A percentile compares a stretch with the other conserved stretches of the same genome.
Conservation (phyloP, 805 yeast species). For the Metschnikowia peoriensis region DNA sequence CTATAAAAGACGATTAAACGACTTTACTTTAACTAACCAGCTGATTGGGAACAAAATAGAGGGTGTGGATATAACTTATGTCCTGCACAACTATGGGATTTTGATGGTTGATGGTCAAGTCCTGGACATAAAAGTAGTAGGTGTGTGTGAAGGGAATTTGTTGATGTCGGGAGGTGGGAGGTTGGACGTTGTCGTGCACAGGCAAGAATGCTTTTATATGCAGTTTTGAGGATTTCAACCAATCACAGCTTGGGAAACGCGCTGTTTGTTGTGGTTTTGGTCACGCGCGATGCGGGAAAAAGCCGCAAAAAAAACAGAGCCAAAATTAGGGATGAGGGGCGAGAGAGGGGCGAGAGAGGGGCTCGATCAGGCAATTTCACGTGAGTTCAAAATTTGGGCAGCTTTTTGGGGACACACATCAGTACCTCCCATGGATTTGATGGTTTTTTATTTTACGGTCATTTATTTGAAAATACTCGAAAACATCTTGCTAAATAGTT, state of each 20-base stretch:
- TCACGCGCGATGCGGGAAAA: conserved; percentile 7
- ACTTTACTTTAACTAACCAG: not conserved
- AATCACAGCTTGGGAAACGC: conserved; percentile 5
- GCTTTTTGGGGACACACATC: not conserved
- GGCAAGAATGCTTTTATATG: conserved; percentile 8
- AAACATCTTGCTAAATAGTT: too few species aligned
- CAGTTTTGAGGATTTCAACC: conserved; percentile 6
- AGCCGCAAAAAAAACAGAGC: not conserved
- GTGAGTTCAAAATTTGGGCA: not conserved
- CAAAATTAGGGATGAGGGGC: not conserved
- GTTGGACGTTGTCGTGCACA: conserved; percentile 17
- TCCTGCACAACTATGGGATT: conserved; percentile 21
- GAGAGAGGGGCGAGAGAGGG: not conserved
- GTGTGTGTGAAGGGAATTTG: conserved; percentile 22
- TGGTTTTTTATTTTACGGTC: too few species aligned
- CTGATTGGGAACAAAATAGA: conserved; percentile 9
- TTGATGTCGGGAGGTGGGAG: conserved; percentile 18
- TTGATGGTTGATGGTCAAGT: conserved; percentile 12
- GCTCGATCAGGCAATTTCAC: not conserved
- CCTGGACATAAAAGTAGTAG: conserved; percentile 25
- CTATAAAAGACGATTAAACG: not conserved
- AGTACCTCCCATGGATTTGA: not conserved
- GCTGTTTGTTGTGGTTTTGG: conserved; percentile 4
- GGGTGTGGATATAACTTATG: conserved; percentile 21
- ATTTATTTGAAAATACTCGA: too few species aligned